These are phyloP conservation scores for Brettanomyces anomalus DNA, from an alignment of 805 yeast species.

Conservation along the genomic window DNA sequence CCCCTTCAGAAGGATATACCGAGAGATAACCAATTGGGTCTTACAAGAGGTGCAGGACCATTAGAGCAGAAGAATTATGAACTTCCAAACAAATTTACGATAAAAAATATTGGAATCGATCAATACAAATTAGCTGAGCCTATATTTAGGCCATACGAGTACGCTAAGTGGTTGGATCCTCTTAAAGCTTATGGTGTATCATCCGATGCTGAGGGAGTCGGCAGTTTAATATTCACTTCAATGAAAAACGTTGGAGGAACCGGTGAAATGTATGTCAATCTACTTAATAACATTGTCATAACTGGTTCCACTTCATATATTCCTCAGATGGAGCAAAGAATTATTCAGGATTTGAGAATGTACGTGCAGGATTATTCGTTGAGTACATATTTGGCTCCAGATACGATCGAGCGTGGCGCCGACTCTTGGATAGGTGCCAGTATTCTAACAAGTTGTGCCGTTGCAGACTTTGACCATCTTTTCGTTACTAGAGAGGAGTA, in stretches of 20 bases:
- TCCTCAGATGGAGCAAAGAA: slow-evolving; percentile 46
- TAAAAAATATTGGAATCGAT: slow-evolving; percentile 40
- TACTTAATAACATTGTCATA: slow-evolving; percentile 41
- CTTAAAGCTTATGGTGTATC: slow-evolving; percentile 30
- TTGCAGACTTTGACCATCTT: slow-evolving; percentile 48
- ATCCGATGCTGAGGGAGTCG: slow-evolving; percentile 42
- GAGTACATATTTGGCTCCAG: slow-evolving; percentile 31
- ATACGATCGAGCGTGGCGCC: slow-evolving; percentile 42
- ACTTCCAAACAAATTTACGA: slow-evolving; percentile 45
- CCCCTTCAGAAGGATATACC: slow-evolving; percentile 19
- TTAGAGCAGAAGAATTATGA: slow-evolving; percentile 40
- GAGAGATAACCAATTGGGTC: slow-evolving; percentile 25
- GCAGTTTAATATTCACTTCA: slow-evolving; percentile 35
- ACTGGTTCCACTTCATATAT: slow-evolving; percentile 54
- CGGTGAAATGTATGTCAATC: slow-evolving; percentile 29
- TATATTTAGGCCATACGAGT: slow-evolving; percentile 54
- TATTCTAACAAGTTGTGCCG: slow-evolving; percentile 42
- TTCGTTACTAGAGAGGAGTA: slow-evolving; percentile 58
- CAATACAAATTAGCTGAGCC: slow-evolving; percentile 55
- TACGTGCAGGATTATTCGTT: slow-evolving; percentile 42
- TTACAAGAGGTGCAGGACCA: slow-evolving; percentile 22
- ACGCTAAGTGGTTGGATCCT: slow-evolving; percentile 28
- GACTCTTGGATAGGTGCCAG: slow-evolving; percentile 71
- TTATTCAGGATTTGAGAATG: slow-evolving; percentile 45
- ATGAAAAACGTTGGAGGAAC: slow-evolving; percentile 37